Conservation (phyloP, 78 protist species). For the Speleostelium caveatum region DNA sequence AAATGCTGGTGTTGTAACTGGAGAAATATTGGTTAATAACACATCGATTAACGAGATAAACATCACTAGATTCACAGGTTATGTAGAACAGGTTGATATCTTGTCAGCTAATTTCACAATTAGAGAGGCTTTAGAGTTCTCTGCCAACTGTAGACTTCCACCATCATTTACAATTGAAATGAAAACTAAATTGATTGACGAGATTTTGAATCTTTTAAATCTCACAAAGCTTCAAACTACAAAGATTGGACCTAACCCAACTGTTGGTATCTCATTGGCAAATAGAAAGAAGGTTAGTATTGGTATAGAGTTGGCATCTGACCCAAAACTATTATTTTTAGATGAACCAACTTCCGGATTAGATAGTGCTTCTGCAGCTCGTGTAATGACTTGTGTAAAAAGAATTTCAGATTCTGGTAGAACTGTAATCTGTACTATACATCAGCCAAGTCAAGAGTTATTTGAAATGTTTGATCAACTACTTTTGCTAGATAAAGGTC, state of each 20-base stretch:
- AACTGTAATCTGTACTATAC: conserved; percentile 69
- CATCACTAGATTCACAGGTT: conserved; percentile 26
- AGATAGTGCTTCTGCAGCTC: conserved; percentile 61
- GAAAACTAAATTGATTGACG: not conserved
- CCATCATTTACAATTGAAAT: not conserved
- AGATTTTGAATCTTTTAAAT: conserved; percentile 5
- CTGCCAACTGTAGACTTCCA: conserved; percentile 40
- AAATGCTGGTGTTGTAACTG: conserved; percentile 73
- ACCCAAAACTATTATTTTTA: conserved; percentile 65
- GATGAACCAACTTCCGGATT: conserved; percentile 81
- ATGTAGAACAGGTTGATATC: conserved; percentile 37
- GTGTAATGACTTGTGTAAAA: conserved; percentile 12
- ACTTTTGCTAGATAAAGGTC: conserved; percentile 32
- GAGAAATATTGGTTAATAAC: conserved; percentile 2
- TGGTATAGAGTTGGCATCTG: conserved; percentile 76
- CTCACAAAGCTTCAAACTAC: not conserved
- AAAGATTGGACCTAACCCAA: conserved; percentile 55
- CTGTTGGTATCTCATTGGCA: conserved; percentile 77
- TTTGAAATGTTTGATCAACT: conserved; percentile 56
- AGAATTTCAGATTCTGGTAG: conserved; percentile 13
- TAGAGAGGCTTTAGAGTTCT: conserved; percentile 49
- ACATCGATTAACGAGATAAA: not conserved
- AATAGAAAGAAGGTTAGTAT: conserved; percentile 72
- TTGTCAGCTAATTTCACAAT: conserved; percentile 19
- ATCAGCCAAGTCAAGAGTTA: conserved; percentile 61